phyloP scores from a whole-genome alignment of 352 stramenopile species.

The Lagenidium giganteum region DNA sequence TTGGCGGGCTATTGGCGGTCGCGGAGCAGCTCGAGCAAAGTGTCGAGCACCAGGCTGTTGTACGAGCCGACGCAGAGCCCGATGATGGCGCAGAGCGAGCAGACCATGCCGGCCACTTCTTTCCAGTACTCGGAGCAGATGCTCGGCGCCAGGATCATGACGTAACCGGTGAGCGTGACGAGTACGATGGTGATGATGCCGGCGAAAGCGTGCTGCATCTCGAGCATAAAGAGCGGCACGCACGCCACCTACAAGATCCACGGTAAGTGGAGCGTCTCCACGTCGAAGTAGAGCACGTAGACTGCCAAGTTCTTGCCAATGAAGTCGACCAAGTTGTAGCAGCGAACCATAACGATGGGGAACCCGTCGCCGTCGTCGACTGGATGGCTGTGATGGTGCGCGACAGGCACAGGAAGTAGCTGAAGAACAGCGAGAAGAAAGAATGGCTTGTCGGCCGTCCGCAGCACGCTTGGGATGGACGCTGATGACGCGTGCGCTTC shows the following conservation, averaged over 20 bases:
- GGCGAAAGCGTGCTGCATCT: constrained; percentile 44
- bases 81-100: constrained; percentile 60
- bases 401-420: too few relatives aligned
- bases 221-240: constrained; percentile 63
- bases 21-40: constrained; percentile 53
- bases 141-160: constrained; percentile 74
- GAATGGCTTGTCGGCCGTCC: constrained; percentile 61
- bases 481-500: constrained; percentile 34
- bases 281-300: constrained; percentile 66
- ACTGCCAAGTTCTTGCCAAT: constrained; percentile 75
- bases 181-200: constrained; percentile 50
- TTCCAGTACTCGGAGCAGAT: constrained; percentile 75
- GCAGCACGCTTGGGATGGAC: constrained; percentile 53
- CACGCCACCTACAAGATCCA: constrained; percentile 62
- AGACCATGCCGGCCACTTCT: constrained; percentile 73
- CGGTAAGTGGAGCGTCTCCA: constrained; percentile 57
- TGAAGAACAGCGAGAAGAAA: constrained; percentile 68
- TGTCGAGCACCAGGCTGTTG: constrained; percentile 66
- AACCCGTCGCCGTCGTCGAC: constrained; percentile 62
- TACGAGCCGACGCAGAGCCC: constrained; percentile 73
- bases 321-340: constrained; percentile 72
- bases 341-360: constrained; percentile 65
- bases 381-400: too few relatives aligned
- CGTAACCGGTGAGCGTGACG: constrained; percentile 69
- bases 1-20: too few relatives aligned